These are phyloP conservation scores for Phialophora expanda DNA, from an alignment of 2,329 filamentous ascomycete species.

Conservation along the genomic window DNA sequence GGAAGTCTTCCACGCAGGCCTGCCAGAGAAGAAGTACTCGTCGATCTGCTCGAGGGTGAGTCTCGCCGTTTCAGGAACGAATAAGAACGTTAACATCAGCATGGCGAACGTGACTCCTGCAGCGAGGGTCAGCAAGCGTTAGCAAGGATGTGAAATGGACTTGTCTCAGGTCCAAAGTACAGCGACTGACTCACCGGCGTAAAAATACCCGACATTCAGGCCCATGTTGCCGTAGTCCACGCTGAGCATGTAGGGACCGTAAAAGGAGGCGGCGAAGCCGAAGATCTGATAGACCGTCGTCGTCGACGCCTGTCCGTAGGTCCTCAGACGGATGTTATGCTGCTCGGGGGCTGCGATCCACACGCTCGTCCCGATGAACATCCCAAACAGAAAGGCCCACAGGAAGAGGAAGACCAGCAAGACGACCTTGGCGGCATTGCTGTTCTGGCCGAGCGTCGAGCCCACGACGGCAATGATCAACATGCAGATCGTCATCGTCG, in stretches of 20 bases:
- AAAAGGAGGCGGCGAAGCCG: conserved; percentile 40
- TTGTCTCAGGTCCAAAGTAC: not conserved
- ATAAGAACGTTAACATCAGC: conserved; percentile 14
- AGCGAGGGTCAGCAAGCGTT: not conserved
- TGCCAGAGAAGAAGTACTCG: conserved; percentile 37
- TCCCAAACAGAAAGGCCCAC: conserved; percentile 42
- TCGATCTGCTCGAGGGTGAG: conserved; percentile 43
- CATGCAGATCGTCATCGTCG: conserved; percentile 40
- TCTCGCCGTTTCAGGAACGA: conserved; percentile 41
- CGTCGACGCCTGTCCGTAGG: conserved; percentile 41
- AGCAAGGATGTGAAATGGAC: not conserved
- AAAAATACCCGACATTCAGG: conserved; percentile 43
- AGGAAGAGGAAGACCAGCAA: conserved; percentile 41
- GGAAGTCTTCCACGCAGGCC: conserved; percentile 41
- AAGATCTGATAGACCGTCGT: conserved; percentile 39
- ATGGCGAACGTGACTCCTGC: conserved; percentile 23
- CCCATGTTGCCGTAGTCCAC: conserved; percentile 41
- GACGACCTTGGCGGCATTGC: conserved; percentile 35
- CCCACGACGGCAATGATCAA: conserved; percentile 38
- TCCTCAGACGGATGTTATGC: conserved; percentile 41
- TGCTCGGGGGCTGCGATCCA: conserved; percentile 41
- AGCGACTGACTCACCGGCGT: conserved; percentile 30
- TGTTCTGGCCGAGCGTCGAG: conserved; percentile 35
- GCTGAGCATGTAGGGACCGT: conserved; percentile 41
- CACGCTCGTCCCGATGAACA: conserved; percentile 39